These are phyloP conservation scores for Hyphochytrium catenoides DNA, from an alignment of 352 stramenopile species.

Conservation along the genomic window DNA sequence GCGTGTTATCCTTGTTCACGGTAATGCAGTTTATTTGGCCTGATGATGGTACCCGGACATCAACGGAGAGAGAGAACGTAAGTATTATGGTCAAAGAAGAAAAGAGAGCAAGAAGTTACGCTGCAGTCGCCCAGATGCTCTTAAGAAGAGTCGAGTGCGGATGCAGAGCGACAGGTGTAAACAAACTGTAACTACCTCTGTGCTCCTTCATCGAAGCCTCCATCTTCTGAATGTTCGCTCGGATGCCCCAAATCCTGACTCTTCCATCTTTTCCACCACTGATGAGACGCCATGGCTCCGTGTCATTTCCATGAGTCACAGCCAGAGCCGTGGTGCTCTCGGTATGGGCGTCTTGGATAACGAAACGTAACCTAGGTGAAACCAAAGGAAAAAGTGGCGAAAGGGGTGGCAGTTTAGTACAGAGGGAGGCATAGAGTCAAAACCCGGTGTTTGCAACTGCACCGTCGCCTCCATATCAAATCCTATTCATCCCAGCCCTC, in stretches of 20 bases:
- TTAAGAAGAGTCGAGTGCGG: no score
- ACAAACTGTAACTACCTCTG: neutral
- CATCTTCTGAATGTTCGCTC: constrained; percentile 74
- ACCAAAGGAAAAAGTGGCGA: no score
- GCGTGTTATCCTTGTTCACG: constrained; percentile 34
- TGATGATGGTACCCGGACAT: constrained; percentile 5
- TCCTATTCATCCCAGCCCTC: no score
- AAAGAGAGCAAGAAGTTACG: no score
- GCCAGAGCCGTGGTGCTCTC: constrained; percentile 79
- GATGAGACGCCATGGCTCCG: constrained; percentile 64
- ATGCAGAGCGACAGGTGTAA: no score
- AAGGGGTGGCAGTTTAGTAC: no score
- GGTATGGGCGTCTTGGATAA: constrained; percentile 85
- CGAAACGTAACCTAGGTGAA: no score
- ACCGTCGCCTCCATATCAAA: no score
- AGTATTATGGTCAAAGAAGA: no score
- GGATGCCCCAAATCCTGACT: constrained; percentile 79
- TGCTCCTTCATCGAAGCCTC: constrained; percentile 56
- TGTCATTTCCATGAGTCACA: constrained; percentile 54
- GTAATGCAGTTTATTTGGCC: constrained; percentile 73
- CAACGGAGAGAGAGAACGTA: neutral
- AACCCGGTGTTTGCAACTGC: no score
- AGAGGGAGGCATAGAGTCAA: no score
- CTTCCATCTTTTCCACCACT: constrained; percentile 80
- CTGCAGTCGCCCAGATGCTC: no score